Percentiles rank a stretch among this genome's conserved stretches.
Conservation (phyloP, 2,329 filamentous ascomycete genomes). For the Emergomyces orientalis region DNA sequence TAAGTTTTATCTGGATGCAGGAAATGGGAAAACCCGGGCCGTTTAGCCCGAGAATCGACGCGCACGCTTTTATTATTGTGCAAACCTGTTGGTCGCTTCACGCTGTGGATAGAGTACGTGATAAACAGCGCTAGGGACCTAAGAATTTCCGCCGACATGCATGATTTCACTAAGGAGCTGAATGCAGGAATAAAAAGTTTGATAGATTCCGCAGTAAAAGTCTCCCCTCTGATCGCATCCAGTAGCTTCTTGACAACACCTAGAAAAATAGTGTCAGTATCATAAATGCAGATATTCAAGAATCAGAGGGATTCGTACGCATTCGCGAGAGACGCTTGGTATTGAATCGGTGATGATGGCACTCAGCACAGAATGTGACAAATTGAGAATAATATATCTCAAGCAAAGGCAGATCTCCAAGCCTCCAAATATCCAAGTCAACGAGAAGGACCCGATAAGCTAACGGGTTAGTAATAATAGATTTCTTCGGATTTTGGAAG, state of each 20-base stretch:
- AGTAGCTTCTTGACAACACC: slow-evolving; percentile 83
- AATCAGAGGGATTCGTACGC: slow-evolving; percentile 51
- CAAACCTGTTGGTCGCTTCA: slow-evolving; percentile 30
- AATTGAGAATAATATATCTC: slow-evolving; percentile 92
- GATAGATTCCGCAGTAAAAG: slow-evolving; percentile 61
- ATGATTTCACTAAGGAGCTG: slow-evolving; percentile 67
- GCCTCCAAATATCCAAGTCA: slow-evolving; percentile 88
- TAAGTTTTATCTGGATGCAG: slow-evolving; percentile 26
- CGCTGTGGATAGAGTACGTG: slow-evolving; percentile 77
- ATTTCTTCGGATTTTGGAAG: slow-evolving; percentile 66
- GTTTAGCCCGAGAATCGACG: slow-evolving; percentile 24
- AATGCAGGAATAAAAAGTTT: slow-evolving; percentile 71
- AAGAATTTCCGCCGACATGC: slow-evolving; percentile 74
- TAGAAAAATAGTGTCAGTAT: slow-evolving; percentile 31
- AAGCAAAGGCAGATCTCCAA: slow-evolving; percentile 65
- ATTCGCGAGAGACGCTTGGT: slow-evolving; percentile 77
- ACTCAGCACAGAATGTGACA: slow-evolving; percentile 73
- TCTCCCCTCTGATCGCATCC: slow-evolving; percentile 81
- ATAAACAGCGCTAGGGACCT: slow-evolving; percentile 84
- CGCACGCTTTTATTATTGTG: slow-evolving; percentile 40
- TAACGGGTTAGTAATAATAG: slow-evolving; percentile 89
- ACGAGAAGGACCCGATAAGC: slow-evolving; percentile 88
- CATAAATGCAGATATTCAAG: neutral
- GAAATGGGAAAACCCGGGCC: slow-evolving; percentile 32
- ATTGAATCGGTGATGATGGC: slow-evolving; percentile 89